Evolutionary conservation across 768 basidiomycete species (phyloP).

Genomic region (Hypholoma sublateritium): DNA sequence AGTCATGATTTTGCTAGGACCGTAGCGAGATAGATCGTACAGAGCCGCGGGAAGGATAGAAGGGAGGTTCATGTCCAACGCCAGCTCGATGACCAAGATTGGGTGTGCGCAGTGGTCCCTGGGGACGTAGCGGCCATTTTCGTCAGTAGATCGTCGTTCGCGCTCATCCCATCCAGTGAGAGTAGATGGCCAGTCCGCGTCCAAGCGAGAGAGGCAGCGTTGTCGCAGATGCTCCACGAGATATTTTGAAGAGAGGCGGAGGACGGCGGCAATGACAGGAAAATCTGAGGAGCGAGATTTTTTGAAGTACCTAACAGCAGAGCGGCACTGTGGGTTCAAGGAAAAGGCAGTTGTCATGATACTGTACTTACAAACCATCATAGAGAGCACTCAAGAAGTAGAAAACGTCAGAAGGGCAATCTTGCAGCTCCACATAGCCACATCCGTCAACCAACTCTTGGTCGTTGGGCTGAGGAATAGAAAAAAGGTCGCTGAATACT

Average conservation of each 20-base stretch:
- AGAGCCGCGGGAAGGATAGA: constrained; percentile 67
- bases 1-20: constrained; percentile 62
- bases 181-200: constrained; percentile 65
- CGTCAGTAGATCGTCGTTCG: constrained; percentile 54
- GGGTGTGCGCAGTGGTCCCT: constrained; percentile 64
- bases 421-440: constrained; percentile 59
- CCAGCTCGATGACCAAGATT: constrained; percentile 68
- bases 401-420: constrained; percentile 64
- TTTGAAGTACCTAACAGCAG: constrained; percentile 52
- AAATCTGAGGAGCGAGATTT: constrained; percentile 54
- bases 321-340: neutral
- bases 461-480: constrained; percentile 56
- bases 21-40: constrained; percentile 75
- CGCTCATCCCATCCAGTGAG: constrained; percentile 69
- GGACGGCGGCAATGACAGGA: constrained; percentile 56
- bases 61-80: constrained; percentile 58
- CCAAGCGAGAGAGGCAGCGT: constrained; percentile 59
- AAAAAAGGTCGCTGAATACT: constrained; percentile 68
- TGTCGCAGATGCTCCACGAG: constrained; percentile 65
- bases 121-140: constrained; percentile 54
- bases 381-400: constrained; percentile 70
- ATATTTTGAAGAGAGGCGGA: constrained; percentile 76
- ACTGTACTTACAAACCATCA: constrained; percentile 64
- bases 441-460: constrained; percentile 58
- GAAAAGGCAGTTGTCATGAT: too few relatives aligned